Evolutionary conservation across 2,329 filamentous ascomycete species (phyloP).

Genomic region (Fusarium sp.): DNA sequence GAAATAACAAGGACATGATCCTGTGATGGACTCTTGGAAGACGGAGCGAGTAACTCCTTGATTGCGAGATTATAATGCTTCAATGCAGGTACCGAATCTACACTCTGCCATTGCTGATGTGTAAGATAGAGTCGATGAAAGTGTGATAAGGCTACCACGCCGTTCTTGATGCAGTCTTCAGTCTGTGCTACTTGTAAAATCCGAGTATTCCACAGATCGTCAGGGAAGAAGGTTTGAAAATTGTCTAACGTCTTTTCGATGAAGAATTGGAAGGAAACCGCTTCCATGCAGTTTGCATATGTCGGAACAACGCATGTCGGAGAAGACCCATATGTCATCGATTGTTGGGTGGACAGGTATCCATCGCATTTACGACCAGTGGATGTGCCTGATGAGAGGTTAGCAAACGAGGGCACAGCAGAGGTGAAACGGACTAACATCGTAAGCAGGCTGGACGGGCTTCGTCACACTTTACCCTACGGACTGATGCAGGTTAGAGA

Average conservation of each 20-base stretch:
- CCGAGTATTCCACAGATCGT: slow-evolving; percentile 22
- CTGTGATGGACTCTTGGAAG: neutral
- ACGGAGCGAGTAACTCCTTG: neutral
- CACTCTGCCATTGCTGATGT: neutral
- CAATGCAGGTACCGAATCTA: slow-evolving; percentile 5
- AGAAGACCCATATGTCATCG: neutral
- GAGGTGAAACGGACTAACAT: neutral
- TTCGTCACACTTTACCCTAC: slow-evolving; percentile 33
- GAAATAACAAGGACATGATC: slow-evolving; percentile 18
- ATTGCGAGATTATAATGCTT: slow-evolving; percentile 35
- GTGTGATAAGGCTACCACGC: slow-evolving; percentile 9
- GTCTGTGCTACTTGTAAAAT: slow-evolving; percentile 22
- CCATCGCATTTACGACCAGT: slow-evolving; percentile 34
- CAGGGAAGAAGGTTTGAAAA: slow-evolving; percentile 32
- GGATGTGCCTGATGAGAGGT: slow-evolving; percentile 1
- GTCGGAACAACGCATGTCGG: neutral
- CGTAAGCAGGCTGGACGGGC: slow-evolving; percentile 7
- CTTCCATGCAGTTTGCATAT: slow-evolving; percentile 2
- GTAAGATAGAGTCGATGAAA: slow-evolving; percentile 24
- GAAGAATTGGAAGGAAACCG: slow-evolving; percentile 27
- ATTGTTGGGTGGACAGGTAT: neutral
- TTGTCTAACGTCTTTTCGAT: slow-evolving; percentile 24
- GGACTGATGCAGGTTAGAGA: neutral
- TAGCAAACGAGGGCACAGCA: neutral
- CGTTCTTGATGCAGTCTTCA: slow-evolving; percentile 15